Evolutionary conservation across 306 rosid genomes (phyloP).

Genomic region (Oemleria cerasiformis): DNA sequence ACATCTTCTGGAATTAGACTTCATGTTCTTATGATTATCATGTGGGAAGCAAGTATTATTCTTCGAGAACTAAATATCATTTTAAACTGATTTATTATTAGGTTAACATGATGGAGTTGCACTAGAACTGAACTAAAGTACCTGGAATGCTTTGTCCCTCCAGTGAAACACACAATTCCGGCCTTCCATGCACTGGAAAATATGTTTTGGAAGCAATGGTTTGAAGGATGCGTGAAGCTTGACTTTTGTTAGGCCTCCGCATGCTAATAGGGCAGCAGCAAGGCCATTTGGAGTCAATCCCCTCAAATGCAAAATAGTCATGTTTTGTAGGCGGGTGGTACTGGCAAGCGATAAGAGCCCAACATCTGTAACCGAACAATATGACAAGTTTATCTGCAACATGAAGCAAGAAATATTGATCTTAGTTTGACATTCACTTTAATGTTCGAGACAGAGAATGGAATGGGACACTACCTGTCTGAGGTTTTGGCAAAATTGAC

Average conservation of each 20-base stretch:
- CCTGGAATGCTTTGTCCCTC: slow-evolving; percentile 60
- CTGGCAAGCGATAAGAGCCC: slow-evolving; percentile 62
- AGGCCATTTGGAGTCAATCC: slow-evolving; percentile 64
- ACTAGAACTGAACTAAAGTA: slow-evolving; percentile 13
- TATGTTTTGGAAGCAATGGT: slow-evolving; percentile 43
- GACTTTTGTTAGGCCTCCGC: slow-evolving; percentile 53
- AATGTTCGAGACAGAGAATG: slow-evolving; percentile 6
- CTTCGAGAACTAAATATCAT: background rate
- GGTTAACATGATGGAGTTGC: background rate
- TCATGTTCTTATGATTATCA: background rate
- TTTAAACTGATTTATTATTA: background rate
- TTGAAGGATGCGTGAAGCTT: slow-evolving; percentile 60
- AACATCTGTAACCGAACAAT: slow-evolving; percentile 57
- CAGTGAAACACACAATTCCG: slow-evolving; percentile 62
- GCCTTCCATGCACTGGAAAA: slow-evolving; percentile 47
- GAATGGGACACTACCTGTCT: slow-evolving; percentile 37
- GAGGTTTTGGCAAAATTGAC: slow-evolving; percentile 50
- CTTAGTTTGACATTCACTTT: slow-evolving; percentile 3
- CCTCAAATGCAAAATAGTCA: slow-evolving; percentile 55
- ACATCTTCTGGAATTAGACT: background rate
- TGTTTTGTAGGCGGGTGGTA: slow-evolving; percentile 44
- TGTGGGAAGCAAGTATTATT: background rate
- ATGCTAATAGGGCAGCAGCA: slow-evolving; percentile 47
- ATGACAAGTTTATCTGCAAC: slow-evolving; percentile 68
- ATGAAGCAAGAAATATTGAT: slow-evolving; percentile 14